Evolutionary conservation across 2,329 filamentous ascomycete species (phyloP).

Genomic region (Teratosphaeria zuluensis): DNA sequence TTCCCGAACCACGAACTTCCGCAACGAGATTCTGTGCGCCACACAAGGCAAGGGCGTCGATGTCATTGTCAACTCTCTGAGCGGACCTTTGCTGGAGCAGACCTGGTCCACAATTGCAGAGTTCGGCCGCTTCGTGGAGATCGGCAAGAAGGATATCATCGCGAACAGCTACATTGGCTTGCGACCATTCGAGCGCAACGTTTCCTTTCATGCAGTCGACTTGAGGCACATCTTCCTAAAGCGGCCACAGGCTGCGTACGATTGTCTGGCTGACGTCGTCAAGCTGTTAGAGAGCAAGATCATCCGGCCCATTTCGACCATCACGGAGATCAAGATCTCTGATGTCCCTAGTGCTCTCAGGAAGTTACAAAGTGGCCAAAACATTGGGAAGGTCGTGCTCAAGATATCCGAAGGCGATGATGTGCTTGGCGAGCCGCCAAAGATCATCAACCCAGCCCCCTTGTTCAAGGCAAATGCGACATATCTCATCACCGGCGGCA

Average conservation of each 20-base stretch:
- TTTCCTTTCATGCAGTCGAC: constrained; percentile 1
- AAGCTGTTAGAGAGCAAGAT: too few species aligned
- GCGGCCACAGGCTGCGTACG: background rate
- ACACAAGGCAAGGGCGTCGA: constrained; percentile 27
- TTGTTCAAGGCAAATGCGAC: background rate
- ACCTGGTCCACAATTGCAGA: constrained; percentile 21
- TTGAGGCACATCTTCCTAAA: constrained; percentile 2
- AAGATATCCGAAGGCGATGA: too few species aligned
- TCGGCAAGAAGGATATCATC: constrained; percentile 14
- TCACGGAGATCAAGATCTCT: too few species aligned
- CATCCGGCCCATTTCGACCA: too few species aligned
- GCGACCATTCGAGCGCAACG: constrained; percentile 7
- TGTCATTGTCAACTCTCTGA: constrained; percentile 25
- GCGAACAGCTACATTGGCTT: constrained; percentile 10
- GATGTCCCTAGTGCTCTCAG: too few species aligned
- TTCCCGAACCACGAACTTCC: constrained; percentile 22
- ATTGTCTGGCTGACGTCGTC: background rate
- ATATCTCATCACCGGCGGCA: constrained; percentile 1
- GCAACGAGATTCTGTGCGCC: constrained; percentile 13
- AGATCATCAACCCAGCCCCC: too few species aligned
- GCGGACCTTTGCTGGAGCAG: constrained; percentile 17
- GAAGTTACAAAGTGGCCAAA: too few species aligned
- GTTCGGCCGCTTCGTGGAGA: constrained; percentile 24
- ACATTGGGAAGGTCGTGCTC: too few species aligned
- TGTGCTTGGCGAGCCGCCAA: too few species aligned